A percentile compares a stretch with the other conserved stretches of the same genome.
phyloP scores from a whole-genome alignment of 768 basidiomycete genomes.

The Inosperma sp. region DNA sequence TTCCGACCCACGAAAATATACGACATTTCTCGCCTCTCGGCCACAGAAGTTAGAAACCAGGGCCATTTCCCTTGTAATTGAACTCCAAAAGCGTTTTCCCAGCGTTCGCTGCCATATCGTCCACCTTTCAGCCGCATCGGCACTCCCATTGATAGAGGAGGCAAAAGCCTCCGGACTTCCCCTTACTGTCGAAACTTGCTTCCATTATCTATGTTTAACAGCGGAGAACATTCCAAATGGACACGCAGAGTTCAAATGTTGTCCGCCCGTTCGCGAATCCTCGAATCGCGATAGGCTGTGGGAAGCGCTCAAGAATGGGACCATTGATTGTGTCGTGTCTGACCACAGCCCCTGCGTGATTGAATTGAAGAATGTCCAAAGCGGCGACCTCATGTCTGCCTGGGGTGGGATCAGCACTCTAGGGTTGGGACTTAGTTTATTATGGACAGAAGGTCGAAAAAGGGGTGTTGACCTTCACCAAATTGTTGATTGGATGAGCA shows the following conservation, averaged over 20 bases:
- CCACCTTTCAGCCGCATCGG: constrained; percentile 84
- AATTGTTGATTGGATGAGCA: constrained; percentile 73
- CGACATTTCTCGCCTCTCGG: constrained; percentile 81
- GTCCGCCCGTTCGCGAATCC: constrained; percentile 81
- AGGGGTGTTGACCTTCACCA: constrained; percentile 53
- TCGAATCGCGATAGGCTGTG: constrained; percentile 73
- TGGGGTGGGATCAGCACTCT: constrained; percentile 96
- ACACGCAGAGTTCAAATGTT: constrained; percentile 90
- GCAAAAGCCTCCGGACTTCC: constrained; percentile 62
- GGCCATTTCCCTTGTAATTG: constrained; percentile 75
- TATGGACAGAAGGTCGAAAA: constrained; percentile 81
- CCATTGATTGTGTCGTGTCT: constrained; percentile 90
- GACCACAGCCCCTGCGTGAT: constrained; percentile 92
- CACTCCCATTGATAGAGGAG: constrained; percentile 69
- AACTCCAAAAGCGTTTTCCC: constrained; percentile 58
- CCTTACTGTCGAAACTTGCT: constrained; percentile 94
- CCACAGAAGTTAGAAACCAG: constrained; percentile 74
- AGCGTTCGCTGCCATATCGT: constrained; percentile 86
- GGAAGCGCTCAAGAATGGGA: constrained; percentile 74
- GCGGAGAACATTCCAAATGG: constrained; percentile 70
- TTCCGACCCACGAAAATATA: constrained; percentile 52
- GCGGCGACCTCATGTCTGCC: constrained; percentile 79
- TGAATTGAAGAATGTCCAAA: constrained; percentile 72
- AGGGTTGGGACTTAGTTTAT: constrained; percentile 80
- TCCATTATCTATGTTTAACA: constrained; percentile 86